These are phyloP conservation scores for Leptographium galeiforme DNA, from an alignment of 2,329 filamentous ascomycete species.

Conservation along the genomic window DNA sequence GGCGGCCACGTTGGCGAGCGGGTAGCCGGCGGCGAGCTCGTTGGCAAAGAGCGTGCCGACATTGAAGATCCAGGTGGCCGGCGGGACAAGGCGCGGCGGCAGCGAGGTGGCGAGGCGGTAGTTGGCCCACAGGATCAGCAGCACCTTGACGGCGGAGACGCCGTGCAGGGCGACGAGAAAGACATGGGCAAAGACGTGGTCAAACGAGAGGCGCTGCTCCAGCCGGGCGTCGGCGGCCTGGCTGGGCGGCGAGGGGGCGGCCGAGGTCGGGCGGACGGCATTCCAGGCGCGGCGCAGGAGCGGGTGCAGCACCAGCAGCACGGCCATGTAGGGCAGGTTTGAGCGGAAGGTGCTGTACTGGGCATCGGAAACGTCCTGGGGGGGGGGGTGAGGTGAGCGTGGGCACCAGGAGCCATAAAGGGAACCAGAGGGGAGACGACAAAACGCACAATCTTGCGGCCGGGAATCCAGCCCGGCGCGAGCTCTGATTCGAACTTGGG, in stretches of 20 bases:
- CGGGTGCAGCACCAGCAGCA: constrained; percentile 67
- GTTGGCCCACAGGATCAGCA: constrained; percentile 69
- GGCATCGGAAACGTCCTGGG: constrained; percentile 74
- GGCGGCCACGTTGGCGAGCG: constrained; percentile 47
- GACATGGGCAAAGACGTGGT: constrained; percentile 65
- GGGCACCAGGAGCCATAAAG: neutral
- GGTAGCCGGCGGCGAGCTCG: constrained; percentile 70
- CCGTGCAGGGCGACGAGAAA: constrained; percentile 76
- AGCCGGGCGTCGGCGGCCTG: constrained; percentile 41
- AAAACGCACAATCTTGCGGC: constrained; percentile 63
- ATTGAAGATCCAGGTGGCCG: constrained; percentile 81
- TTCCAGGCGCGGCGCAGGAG: constrained; percentile 64
- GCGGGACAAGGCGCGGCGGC: constrained; percentile 57
- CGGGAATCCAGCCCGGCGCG: constrained; percentile 78
- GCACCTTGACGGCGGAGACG: constrained; percentile 69
- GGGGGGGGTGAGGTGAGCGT: neutral
- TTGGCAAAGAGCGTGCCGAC: constrained; percentile 78
- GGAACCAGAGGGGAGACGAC: neutral
- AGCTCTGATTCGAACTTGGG: constrained; percentile 57
- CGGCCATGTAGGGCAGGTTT: constrained; percentile 70
- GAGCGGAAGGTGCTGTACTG: constrained; percentile 78
- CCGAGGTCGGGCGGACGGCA: constrained; percentile 26
- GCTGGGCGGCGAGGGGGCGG: constrained; percentile 19
- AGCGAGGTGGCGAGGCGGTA: constrained; percentile 63
- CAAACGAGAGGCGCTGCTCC: constrained; percentile 64